Evolutionary conservation across 2,329 filamentous ascomycete genomes (phyloP).

Genomic region (Cercospora sesami): DNA sequence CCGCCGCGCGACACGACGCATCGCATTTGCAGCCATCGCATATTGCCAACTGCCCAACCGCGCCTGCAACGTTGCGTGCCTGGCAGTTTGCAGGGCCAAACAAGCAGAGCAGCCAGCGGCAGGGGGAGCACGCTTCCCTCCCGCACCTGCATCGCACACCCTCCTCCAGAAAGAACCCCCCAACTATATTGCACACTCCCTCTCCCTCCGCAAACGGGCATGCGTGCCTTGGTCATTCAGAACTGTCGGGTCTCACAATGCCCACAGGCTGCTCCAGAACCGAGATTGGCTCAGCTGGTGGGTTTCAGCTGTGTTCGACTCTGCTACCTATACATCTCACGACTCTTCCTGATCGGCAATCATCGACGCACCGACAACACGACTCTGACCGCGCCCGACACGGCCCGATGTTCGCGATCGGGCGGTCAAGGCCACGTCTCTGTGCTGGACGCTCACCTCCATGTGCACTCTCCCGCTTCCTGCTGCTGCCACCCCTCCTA

Average conservation of each 20-base stretch:
- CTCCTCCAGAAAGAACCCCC: not conserved
- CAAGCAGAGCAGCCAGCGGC: not conserved
- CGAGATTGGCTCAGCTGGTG: constrained; percentile 2
- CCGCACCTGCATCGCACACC: not conserved
- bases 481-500: constrained; percentile 12
- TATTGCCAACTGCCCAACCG: not conserved
- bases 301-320: constrained; percentile 7
- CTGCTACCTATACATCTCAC: constrained; percentile 5
- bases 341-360: constrained; percentile 11
- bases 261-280: constrained; percentile 1
- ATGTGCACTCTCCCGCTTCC: constrained; percentile 26
- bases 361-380: constrained; percentile 7
- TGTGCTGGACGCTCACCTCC: constrained; percentile 19
- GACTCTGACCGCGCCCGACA: constrained; percentile 1
- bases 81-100: not conserved
- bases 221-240: not conserved
- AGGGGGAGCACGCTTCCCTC: not conserved
- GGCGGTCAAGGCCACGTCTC: not conserved
- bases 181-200: not conserved
- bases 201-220: not conserved
- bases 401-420: constrained; percentile 4
- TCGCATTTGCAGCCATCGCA: not conserved
- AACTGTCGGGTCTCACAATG: constrained; percentile 5
- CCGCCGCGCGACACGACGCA: not conserved
- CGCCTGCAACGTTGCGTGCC: not conserved